A percentile compares a stretch with the other conserved stretches of the same genome.
phyloP scores from a whole-genome alignment of 768 basidiomycete genomes.

The Agaricus subrufescens region DNA sequence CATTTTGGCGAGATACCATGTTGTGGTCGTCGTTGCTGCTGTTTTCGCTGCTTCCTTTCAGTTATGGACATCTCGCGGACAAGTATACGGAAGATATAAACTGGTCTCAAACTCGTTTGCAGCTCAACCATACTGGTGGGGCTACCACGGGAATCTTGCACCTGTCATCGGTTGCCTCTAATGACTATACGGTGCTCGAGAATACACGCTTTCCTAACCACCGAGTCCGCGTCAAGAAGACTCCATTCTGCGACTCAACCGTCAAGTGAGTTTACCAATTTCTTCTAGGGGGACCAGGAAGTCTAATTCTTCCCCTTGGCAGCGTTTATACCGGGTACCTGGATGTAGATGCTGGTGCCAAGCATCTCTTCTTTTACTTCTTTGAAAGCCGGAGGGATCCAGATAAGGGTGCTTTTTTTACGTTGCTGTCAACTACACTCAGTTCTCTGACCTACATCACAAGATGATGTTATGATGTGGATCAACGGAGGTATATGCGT shows the following conservation, averaged over 20 bases:
- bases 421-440: neutral
- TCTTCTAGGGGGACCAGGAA: neutral
- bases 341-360: constrained; percentile 48
- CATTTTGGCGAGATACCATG: neutral
- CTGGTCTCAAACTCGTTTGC: neutral
- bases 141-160: neutral
- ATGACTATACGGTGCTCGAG: constrained; percentile 28
- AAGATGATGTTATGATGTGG: constrained; percentile 59
- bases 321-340: constrained; percentile 50
- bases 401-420: constrained; percentile 26
- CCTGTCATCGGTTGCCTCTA: neutral
- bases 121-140: neutral
- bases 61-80: neutral
- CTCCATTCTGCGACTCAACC: constrained; percentile 50
- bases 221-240: constrained; percentile 54
- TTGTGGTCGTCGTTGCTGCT: constrained; percentile 1
- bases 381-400: constrained; percentile 67
- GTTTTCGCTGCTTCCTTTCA: neutral
- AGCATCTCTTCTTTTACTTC: constrained; percentile 76
- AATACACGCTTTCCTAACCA: constrained; percentile 50
- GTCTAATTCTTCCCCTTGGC: neutral
- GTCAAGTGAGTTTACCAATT: constrained; percentile 34
- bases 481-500: constrained; percentile 38
- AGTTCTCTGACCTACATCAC: neutral
- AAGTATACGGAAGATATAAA: neutral